phyloP scores from a whole-genome alignment of 1,284 basidiomycete genomes.

The Trametes polyzona region DNA sequence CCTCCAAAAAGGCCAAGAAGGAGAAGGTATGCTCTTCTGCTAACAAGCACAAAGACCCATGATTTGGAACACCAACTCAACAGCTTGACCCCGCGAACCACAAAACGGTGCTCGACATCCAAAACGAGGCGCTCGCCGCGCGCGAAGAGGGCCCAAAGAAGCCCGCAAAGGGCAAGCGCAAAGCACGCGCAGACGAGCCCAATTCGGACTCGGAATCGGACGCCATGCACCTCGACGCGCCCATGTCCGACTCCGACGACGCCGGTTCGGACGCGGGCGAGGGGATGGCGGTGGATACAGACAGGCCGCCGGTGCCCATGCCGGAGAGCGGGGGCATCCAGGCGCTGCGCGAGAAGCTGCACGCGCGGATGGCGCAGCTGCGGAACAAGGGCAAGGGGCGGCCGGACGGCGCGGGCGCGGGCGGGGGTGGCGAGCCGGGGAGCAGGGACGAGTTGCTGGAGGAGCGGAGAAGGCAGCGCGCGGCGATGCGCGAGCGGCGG shows the following conservation, averaged over 20 bases:
- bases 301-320: slow-evolving; percentile 61
- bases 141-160: slow-evolving; percentile 25
- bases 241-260: slow-evolving; percentile 34
- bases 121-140: slow-evolving; percentile 52
- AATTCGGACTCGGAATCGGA: slow-evolving; percentile 42
- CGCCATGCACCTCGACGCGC: slow-evolving; percentile 39
- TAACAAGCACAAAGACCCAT: neutral
- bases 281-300: slow-evolving; percentile 29
- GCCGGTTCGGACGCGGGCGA: slow-evolving; percentile 37
- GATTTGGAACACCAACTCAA: no score
- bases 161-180: slow-evolving; percentile 53
- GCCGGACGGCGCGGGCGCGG: slow-evolving; percentile 36
- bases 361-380: slow-evolving; percentile 76
- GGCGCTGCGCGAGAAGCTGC: slow-evolving; percentile 78
- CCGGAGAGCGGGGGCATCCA: slow-evolving; percentile 68
- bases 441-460: slow-evolving; percentile 82
- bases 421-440: slow-evolving; percentile 47
- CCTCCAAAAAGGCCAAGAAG: slow-evolving; percentile 81
- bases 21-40: slow-evolving; percentile 67
- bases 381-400: slow-evolving; percentile 41
- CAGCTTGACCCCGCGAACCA: slow-evolving; percentile 88
- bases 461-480: slow-evolving; percentile 75
- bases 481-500: slow-evolving; percentile 80
- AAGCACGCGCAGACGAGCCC: slow-evolving; percentile 43
- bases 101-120: slow-evolving; percentile 80